Evolutionary conservation across 2,329 filamentous ascomycete species (phyloP).

Genomic region (Trichoderma citrinoviride): DNA sequence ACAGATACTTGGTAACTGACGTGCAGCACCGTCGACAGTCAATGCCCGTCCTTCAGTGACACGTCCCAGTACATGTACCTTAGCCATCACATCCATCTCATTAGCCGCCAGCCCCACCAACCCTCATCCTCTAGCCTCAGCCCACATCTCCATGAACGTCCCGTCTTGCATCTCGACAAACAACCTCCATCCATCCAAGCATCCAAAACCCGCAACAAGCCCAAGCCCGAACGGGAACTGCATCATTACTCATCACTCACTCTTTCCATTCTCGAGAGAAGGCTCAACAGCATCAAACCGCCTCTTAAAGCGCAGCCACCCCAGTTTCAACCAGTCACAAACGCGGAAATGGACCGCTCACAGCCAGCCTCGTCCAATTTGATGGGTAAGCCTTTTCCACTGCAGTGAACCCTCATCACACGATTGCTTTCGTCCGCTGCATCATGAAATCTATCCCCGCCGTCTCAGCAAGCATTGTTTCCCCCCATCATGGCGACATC

Average conservation of each 20-base stretch:
- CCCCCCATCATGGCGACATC: background rate
- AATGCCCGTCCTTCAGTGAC: too few species aligned
- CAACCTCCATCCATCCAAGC: background rate
- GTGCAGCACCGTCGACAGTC: too few species aligned
- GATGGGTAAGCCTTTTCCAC: conserved; percentile 33
- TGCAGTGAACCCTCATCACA: background rate
- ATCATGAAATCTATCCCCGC: background rate
- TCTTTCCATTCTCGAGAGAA: background rate
- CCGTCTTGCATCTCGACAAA: background rate
- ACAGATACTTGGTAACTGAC: too few species aligned
- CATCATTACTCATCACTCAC: background rate
- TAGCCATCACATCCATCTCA: background rate
- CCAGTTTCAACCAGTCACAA: background rate
- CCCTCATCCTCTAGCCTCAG: background rate
- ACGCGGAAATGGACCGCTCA: conserved; percentile 35
- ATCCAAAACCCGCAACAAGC: background rate
- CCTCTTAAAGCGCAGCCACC: too few species aligned
- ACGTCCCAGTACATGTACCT: background rate
- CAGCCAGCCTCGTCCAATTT: conserved; percentile 37
- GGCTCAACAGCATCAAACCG: background rate
- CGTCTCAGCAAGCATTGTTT: background rate
- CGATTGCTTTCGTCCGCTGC: background rate
- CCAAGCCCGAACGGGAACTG: background rate
- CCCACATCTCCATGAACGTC: background rate
- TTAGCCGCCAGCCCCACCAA: conserved; percentile 6